Conservation (phyloP, 139 green algal species). For the Ettlia oleoabundans region DNA sequence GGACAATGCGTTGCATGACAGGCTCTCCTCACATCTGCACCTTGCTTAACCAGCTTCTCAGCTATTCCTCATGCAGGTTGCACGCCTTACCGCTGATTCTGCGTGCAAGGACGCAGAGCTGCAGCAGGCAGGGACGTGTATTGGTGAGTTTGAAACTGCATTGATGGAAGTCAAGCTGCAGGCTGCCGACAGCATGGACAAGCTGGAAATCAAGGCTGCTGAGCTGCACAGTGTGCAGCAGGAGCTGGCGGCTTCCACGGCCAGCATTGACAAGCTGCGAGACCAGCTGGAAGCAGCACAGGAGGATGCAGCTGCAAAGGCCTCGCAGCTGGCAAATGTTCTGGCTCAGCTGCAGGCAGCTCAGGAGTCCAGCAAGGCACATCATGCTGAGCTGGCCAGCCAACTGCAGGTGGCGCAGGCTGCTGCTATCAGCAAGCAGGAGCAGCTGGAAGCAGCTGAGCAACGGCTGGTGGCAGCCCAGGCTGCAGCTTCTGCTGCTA, state of each 20-base stretch:
- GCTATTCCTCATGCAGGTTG: too few species aligned
- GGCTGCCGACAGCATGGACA: too few species aligned
- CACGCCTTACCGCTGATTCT: too few species aligned
- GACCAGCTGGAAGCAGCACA: neutral
- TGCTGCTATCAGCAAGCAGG: neutral
- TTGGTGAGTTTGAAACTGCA: too few species aligned
- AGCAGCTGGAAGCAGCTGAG: neutral
- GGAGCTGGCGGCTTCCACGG: neutral
- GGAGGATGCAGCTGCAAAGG: neutral
- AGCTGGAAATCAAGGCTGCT: too few species aligned
- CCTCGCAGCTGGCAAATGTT: neutral
- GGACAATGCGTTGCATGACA: too few species aligned
- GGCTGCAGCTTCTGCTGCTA: neutral
- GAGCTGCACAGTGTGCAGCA: neutral
- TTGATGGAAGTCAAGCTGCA: too few species aligned
- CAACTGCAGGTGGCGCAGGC: neutral
- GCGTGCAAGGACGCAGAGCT: too few species aligned
- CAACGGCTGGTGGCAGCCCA: neutral
- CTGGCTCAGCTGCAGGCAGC: neutral
- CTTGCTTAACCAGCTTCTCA: too few species aligned
- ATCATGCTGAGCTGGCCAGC: neutral
- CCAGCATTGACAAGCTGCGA: neutral
- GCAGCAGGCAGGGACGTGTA: too few species aligned
- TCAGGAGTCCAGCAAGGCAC: neutral
- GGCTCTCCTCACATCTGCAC: too few species aligned